A percentile compares a stretch with the other conserved stretches of the same genome.
phyloP scores from a whole-genome alignment of 495 filamentous ascomycete genomes.

The Barbatosphaeria neglecta region DNA sequence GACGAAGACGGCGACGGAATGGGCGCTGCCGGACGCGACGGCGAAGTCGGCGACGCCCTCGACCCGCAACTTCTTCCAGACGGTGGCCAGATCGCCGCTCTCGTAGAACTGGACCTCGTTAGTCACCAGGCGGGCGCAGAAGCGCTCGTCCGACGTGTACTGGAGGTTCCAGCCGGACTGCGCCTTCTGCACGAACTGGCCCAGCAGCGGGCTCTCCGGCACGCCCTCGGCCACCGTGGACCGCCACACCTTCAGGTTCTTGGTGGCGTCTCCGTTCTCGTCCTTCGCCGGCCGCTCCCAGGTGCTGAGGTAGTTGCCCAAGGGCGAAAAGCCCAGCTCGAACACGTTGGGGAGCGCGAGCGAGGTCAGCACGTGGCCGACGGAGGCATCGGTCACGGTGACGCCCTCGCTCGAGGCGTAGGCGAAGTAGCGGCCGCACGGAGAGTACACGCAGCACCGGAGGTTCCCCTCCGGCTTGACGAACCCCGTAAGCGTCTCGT shows the following conservation, averaged over 20 bases:
- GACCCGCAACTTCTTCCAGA: slow-evolving; percentile 89
- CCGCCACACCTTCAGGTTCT: slow-evolving; percentile 95
- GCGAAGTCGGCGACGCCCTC: slow-evolving; percentile 90
- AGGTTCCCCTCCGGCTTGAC: slow-evolving; percentile 83
- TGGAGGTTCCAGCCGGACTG: slow-evolving; percentile 96
- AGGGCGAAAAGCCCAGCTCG: slow-evolving; percentile 87
- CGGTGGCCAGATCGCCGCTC: slow-evolving; percentile 66
- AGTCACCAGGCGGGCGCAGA: slow-evolving; percentile 85
- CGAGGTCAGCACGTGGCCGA: slow-evolving; percentile 63
- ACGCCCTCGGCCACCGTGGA: slow-evolving; percentile 47
- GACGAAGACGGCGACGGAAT: slow-evolving; percentile 84
- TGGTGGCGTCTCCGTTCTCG: slow-evolving; percentile 78
- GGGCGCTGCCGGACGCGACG: slow-evolving; percentile 73
- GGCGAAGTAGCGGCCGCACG: slow-evolving; percentile 87
- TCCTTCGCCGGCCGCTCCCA: slow-evolving; percentile 93
- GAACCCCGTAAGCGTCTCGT: slow-evolving; percentile 77
- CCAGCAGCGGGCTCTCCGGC: slow-evolving; percentile 61
- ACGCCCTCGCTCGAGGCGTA: slow-evolving; percentile 87
- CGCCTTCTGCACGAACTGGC: slow-evolving; percentile 85
- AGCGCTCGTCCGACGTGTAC: slow-evolving; percentile 84
- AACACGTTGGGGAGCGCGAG: slow-evolving; percentile 73
- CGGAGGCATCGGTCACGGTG: slow-evolving; percentile 68
- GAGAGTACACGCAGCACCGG: slow-evolving; percentile 88
- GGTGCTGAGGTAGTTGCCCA: slow-evolving; percentile 84
- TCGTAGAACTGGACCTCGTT: slow-evolving; percentile 97